A percentile compares a stretch with the other conserved stretches of the same genome.
Evolutionary conservation across 2,329 filamentous ascomycete genomes (phyloP).

Genomic region (Trichoderma endophyticum): DNA sequence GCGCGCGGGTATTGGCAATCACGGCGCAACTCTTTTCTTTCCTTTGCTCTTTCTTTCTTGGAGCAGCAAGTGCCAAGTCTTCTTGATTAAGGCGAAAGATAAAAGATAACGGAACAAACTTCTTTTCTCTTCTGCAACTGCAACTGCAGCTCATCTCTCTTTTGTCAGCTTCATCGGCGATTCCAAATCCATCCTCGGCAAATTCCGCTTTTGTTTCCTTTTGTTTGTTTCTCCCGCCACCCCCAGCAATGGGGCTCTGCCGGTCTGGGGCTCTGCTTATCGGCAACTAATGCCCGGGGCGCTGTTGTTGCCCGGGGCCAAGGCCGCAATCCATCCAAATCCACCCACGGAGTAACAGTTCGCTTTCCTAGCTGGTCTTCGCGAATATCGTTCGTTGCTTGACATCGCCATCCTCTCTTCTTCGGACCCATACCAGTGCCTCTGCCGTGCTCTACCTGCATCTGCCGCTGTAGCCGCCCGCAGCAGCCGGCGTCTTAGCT

Average conservation of each 20-base stretch:
- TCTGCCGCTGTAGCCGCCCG: background rate
- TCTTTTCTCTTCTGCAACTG: background rate
- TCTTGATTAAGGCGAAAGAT: background rate
- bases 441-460: background rate
- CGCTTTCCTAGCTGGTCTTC: background rate
- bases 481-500: background rate
- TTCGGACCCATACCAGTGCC: background rate
- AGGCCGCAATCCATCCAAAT: background rate
- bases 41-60: background rate
- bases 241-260: background rate
- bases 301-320: background rate
- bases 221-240: background rate
- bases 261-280: background rate
- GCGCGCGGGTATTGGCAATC: constrained; percentile 15
- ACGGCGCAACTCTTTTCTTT: background rate
- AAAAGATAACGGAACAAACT: background rate
- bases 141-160: background rate
- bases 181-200: background rate
- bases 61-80: background rate
- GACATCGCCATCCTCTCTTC: background rate
- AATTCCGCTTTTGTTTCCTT: background rate
- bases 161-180: background rate
- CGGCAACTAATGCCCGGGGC: background rate
- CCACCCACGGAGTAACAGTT: background rate
- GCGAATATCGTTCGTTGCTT: background rate